A percentile compares a stretch with the other conserved stretches of the same genome.
Evolutionary conservation across 2,329 filamentous ascomycete species (phyloP).

Genomic region (Tolypocladium endophyticum): DNA sequence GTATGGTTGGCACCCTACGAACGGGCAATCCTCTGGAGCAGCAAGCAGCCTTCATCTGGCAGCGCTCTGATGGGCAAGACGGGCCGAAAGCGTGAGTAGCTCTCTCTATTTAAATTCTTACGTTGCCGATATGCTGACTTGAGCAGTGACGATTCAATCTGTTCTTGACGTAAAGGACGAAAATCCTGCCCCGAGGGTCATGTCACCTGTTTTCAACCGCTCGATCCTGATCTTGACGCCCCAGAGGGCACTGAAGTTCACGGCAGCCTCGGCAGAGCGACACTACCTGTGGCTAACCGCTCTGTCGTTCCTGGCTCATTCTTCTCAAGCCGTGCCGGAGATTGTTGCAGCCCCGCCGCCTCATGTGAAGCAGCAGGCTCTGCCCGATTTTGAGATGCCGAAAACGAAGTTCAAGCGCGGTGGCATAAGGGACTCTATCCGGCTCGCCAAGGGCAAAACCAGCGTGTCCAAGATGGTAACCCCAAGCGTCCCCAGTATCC

Average conservation of each 20-base stretch:
- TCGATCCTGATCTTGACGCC: constrained; percentile 94
- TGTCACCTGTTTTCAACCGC: constrained; percentile 63
- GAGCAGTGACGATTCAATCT: constrained; percentile 80
- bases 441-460: constrained; percentile 65
- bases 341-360: constrained; percentile 47
- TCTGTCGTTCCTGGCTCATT: constrained; percentile 88
- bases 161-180: constrained; percentile 96
- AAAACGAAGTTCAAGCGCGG: constrained; percentile 36
- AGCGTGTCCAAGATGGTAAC: constrained; percentile 42
- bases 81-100: constrained; percentile 77
- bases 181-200: constrained; percentile 68
- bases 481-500: constrained; percentile 36
- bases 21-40: constrained; percentile 93
- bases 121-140: constrained; percentile 18
- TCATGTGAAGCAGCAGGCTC: constrained; percentile 21
- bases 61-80: constrained; percentile 86
- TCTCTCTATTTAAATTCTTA: constrained; percentile 1
- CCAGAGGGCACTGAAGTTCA: constrained; percentile 90
- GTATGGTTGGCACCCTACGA: constrained; percentile 98
- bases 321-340: constrained; percentile 69
- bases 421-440: constrained; percentile 78
- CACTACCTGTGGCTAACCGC: constrained; percentile 95
- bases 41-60: constrained; percentile 85
- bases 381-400: constrained; percentile 41
- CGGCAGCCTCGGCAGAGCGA: constrained; percentile 68